Evolutionary conservation across 2,329 filamentous ascomycete species (phyloP).

Genomic region (Fusarium sp.): DNA sequence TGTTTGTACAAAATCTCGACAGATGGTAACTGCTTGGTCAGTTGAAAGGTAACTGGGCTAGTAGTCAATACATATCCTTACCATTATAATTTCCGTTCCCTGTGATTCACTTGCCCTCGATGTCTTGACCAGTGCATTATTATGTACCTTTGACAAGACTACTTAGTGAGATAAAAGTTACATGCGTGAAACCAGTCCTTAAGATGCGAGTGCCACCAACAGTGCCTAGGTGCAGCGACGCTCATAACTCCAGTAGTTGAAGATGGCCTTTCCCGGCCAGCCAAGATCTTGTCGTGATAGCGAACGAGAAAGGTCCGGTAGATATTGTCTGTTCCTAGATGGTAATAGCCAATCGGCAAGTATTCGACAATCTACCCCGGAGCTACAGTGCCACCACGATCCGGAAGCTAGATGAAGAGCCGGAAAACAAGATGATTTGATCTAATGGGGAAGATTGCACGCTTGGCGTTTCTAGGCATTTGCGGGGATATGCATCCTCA

Average conservation of each 20-base stretch:
- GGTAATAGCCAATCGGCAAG: neutral
- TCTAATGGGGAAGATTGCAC: no score
- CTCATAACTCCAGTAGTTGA: no score
- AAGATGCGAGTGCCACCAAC: neutral
- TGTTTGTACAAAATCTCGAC: neutral
- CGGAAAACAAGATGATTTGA: neutral
- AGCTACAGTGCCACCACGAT: neutral
- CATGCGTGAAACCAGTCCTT: neutral
- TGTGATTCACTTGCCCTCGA: neutral
- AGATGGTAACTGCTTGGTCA: neutral
- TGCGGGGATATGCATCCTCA: neutral
- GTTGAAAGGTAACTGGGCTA: neutral
- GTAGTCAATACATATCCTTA: neutral
- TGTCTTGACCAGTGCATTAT: fast-evolving
- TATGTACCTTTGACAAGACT: fast-evolving
- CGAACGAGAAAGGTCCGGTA: neutral
- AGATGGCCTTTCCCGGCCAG: neutral
- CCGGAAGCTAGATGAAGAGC: neutral
- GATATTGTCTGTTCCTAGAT: neutral
- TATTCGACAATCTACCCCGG: neutral
- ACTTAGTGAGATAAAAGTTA: no score
- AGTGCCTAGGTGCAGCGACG: no score
- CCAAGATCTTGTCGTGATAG: no score
- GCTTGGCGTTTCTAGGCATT: neutral
- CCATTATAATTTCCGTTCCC: neutral